These are phyloP conservation scores for Gossypium rotundifolium DNA, from an alignment of 345 rosid genomes.

Conservation along the genomic window DNA sequence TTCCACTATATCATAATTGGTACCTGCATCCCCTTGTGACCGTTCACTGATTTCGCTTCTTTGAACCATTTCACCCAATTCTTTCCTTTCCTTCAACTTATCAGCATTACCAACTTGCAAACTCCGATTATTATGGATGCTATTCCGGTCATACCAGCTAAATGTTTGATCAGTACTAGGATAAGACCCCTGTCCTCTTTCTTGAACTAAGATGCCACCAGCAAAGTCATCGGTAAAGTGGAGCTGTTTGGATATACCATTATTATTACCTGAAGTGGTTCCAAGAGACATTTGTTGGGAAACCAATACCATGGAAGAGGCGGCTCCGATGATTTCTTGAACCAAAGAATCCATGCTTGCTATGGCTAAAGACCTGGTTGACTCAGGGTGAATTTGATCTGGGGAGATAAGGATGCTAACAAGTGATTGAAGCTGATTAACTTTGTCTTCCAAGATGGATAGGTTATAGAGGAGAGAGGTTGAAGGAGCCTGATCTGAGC, in stretches of 20 bases:
- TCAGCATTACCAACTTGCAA: not conserved
- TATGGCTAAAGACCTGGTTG: slow-evolving; percentile 39
- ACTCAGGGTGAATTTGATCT: slow-evolving; percentile 25
- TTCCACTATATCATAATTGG: slow-evolving; percentile 46
- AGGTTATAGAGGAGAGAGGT: slow-evolving; percentile 51
- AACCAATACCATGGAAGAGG: slow-evolving; percentile 59
- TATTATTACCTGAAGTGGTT: slow-evolving; percentile 15
- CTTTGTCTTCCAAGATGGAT: slow-evolving; percentile 55
- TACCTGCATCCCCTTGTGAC: not conserved
- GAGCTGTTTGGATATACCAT: not conserved
- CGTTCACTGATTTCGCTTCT: slow-evolving; percentile 8
- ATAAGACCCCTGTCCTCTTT: not conserved
- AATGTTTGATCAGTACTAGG: slow-evolving; percentile 15
- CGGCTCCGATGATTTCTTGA: slow-evolving; percentile 54
- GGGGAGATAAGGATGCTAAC: slow-evolving; percentile 36
- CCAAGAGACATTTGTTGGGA: slow-evolving; percentile 52
- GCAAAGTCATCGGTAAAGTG: no score
- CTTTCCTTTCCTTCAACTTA: not conserved
- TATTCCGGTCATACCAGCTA: slow-evolving; percentile 25
- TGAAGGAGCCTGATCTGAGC: slow-evolving; percentile 16
- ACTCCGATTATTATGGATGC: not conserved
- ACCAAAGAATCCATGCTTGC: slow-evolving; percentile 41
- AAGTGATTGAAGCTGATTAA: slow-evolving; percentile 54
- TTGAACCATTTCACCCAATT: not conserved
- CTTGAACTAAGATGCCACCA: no score